Evolutionary conservation across 2,329 filamentous ascomycete species (phyloP).

Genomic region (Sarocladium strictum): DNA sequence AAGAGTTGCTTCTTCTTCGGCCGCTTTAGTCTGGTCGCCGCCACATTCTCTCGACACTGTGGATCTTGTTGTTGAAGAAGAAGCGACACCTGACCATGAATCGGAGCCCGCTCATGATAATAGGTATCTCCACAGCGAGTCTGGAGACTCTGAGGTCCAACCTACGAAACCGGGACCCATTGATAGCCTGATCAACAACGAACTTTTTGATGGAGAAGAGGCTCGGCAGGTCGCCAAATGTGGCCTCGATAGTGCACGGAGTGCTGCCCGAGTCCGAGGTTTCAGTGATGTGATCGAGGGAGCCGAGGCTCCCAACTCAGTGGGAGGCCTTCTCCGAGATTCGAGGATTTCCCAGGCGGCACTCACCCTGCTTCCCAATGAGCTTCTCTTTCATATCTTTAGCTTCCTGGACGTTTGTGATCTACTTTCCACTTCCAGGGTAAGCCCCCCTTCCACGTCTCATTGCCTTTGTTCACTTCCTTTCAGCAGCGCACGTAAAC

Average conservation of each 20-base stretch:
- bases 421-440: conserved; percentile 48
- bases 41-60: background rate
- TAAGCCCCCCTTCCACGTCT: conserved; percentile 33
- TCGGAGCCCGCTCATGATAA: background rate
- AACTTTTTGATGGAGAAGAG: too few species aligned
- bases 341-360: background rate
- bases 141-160: too few species aligned
- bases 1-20: background rate
- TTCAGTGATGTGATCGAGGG: too few species aligned
- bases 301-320: too few species aligned
- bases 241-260: too few species aligned
- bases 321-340: too few species aligned
- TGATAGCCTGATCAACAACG: too few species aligned
- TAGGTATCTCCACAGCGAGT: too few species aligned
- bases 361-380: conserved; percentile 40
- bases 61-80: background rate
- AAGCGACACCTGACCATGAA: background rate
- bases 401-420: conserved; percentile 52
- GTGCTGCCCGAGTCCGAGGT: too few species aligned
- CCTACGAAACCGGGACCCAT: too few species aligned
- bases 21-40: background rate
- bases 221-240: too few species aligned
- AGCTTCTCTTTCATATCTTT: conserved; percentile 50
- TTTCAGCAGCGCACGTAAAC: too few species aligned
- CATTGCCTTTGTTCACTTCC: conserved; percentile 1